Evolutionary conservation across 306 rosid genomes (phyloP).

Genomic region (Pueraria montana): DNA sequence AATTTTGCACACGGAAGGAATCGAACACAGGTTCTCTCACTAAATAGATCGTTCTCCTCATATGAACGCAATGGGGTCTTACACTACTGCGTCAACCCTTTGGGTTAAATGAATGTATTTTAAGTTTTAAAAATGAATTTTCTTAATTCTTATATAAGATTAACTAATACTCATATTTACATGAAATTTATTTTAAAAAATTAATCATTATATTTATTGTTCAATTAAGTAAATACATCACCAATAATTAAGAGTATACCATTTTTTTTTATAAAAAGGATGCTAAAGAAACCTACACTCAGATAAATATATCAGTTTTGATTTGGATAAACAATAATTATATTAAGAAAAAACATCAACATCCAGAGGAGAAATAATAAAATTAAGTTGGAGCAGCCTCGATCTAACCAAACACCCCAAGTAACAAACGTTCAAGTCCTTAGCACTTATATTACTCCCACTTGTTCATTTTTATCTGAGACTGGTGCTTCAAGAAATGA

Average conservation of each 20-base stretch:
- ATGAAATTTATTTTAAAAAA: too few species aligned
- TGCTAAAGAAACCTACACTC: neutral
- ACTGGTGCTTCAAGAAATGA: neutral
- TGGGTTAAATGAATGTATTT: too few species aligned
- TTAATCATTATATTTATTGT: too few species aligned
- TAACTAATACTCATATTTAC: too few species aligned
- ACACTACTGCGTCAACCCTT: too few species aligned
- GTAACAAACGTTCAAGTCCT: neutral
- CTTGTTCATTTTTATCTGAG: neutral
- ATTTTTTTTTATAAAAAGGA: too few species aligned
- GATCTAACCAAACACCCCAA: neutral
- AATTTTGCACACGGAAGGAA: too few species aligned
- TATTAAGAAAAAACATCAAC: neutral
- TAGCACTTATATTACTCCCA: neutral
- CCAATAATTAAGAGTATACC: too few species aligned
- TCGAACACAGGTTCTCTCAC: too few species aligned
- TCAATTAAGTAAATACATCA: too few species aligned
- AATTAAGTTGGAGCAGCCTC: neutral
- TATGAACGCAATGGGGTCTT: too few species aligned
- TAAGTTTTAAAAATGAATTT: neutral
- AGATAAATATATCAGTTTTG: neutral
- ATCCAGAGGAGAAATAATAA: neutral
- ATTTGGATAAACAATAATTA: neutral
- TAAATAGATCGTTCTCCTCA: too few species aligned
- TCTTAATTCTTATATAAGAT: neutral